Percentiles rank a stretch among this genome's conserved stretches.
These are phyloP conservation scores for Barnettozyma vustinii DNA, from an alignment of 805 yeast species.

Conservation along the genomic window DNA sequence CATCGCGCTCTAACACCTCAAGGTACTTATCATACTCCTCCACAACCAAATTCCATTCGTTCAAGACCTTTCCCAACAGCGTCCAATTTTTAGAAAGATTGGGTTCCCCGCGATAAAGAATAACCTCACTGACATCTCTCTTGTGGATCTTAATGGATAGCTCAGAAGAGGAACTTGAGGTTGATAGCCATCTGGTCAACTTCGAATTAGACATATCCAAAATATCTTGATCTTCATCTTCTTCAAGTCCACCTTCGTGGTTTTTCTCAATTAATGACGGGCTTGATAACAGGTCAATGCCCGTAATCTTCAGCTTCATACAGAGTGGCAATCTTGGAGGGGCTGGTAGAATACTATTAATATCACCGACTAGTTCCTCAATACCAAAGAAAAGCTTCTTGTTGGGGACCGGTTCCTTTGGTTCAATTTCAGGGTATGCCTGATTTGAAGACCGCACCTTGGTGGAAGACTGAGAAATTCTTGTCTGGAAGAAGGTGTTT, in stretches of 20 bases:
- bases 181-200: conserved; percentile 4
- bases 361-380: conserved; percentile 4
- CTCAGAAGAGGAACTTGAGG: background rate
- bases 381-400: conserved; percentile 5
- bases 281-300: conserved; percentile 1
- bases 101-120: background rate
- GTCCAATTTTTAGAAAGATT: conserved; percentile 16
- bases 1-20: conserved; percentile 7
- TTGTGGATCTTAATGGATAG: background rate
- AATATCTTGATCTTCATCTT: background rate
- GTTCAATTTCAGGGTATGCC: background rate
- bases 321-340: conserved; percentile 8
- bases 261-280: background rate
- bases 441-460: conserved; percentile 12
- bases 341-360: background rate
- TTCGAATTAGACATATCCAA: background rate
- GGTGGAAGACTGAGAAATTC: conserved; percentile 7
- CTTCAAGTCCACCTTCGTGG: background rate
- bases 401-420: background rate
- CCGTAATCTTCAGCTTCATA: background rate
- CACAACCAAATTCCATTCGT: conserved; percentile 45
- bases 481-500: conserved; percentile 21
- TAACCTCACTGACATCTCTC: background rate
- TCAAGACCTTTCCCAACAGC: conserved; percentile 41
- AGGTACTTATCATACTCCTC: conserved; percentile 40